Evolutionary conservation across 2,329 filamentous ascomycete genomes (phyloP).

Genomic region (Macrophomina phaseolina): DNA sequence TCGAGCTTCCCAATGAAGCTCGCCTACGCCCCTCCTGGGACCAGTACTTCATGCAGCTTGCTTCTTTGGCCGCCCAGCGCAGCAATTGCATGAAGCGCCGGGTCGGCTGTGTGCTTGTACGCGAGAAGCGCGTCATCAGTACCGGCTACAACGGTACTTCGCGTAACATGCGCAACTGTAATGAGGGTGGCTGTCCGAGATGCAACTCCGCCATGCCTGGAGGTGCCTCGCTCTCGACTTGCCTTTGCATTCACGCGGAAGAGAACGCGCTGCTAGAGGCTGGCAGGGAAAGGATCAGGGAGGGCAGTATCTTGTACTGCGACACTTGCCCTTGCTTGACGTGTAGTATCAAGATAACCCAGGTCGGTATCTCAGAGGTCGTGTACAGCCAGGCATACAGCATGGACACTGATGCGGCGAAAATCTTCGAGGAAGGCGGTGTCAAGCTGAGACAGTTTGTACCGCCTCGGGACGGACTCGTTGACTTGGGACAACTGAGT

Average conservation of each 20-base stretch:
- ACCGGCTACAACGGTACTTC: conserved; percentile 99
- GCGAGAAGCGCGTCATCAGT: conserved; percentile 83
- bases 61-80: conserved; percentile 84
- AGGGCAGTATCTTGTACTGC: conserved; percentile 85
- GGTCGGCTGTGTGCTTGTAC: conserved; percentile 91
- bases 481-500: conserved; percentile 5
- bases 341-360: conserved; percentile 97
- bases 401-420: conserved; percentile 83
- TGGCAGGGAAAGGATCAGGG: conserved; percentile 84
- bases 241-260: conserved; percentile 96
- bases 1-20: conserved; percentile 78
- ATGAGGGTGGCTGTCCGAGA: conserved; percentile 84
- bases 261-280: conserved; percentile 97
- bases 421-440: conserved; percentile 82
- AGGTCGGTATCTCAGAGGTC: conserved; percentile 94
- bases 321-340: conserved; percentile 97
- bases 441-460: conserved; percentile 82
- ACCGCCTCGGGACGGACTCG: conserved; percentile 20
- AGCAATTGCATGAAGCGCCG: conserved; percentile 98
- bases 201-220: conserved; percentile 78
- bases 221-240: conserved; percentile 80
- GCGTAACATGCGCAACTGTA: conserved; percentile 84
- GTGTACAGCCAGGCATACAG: conserved; percentile 94
- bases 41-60: conserved; percentile 97
- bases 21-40: conserved; percentile 92